Conservation (phyloP, 345 rosid species). For the Citrus unshiu region DNA sequence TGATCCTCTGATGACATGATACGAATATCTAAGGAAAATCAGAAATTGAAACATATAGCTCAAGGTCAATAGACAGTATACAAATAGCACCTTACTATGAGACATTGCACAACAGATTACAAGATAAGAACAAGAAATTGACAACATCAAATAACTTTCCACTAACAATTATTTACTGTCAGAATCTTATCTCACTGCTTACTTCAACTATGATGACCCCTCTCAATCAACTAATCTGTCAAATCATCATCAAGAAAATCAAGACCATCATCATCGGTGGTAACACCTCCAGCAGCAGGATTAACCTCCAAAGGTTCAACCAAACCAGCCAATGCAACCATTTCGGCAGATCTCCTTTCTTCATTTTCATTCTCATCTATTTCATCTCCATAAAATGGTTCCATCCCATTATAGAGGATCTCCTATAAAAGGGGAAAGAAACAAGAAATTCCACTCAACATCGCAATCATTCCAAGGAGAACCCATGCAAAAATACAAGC, state of each 20-base stretch:
- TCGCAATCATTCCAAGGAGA: not conserved
- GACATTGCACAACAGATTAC: slow-evolving; percentile 17
- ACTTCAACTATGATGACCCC: slow-evolving; percentile 22
- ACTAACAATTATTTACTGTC: slow-evolving; percentile 6
- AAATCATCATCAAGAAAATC: slow-evolving; percentile 54
- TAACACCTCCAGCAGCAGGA: slow-evolving; percentile 37
- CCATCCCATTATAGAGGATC: slow-evolving; percentile 41
- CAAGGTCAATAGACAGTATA: slow-evolving; percentile 3
- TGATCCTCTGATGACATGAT: not conserved
- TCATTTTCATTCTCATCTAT: slow-evolving; percentile 44
- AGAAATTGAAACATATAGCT: slow-evolving; percentile 6
- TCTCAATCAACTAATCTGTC: slow-evolving; percentile 35
- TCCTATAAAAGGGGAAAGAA: slow-evolving; percentile 38
- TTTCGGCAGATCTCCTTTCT: slow-evolving; percentile 35
- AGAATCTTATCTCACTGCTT: slow-evolving; percentile 25
- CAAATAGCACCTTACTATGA: not conserved
- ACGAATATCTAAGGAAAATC: not conserved
- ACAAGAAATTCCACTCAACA: slow-evolving; percentile 5
- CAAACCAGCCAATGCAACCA: slow-evolving; percentile 35
- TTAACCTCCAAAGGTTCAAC: slow-evolving; percentile 38
- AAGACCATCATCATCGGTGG: slow-evolving; percentile 53
- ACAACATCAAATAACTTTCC: slow-evolving; percentile 12
- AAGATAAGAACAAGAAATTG: slow-evolving; percentile 12
- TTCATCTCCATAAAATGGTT: slow-evolving; percentile 38
- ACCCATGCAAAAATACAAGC: not conserved